These are phyloP conservation scores for Nigrograna mackinnonii DNA, from an alignment of 2,329 filamentous ascomycete genomes.

Conservation along the genomic window DNA sequence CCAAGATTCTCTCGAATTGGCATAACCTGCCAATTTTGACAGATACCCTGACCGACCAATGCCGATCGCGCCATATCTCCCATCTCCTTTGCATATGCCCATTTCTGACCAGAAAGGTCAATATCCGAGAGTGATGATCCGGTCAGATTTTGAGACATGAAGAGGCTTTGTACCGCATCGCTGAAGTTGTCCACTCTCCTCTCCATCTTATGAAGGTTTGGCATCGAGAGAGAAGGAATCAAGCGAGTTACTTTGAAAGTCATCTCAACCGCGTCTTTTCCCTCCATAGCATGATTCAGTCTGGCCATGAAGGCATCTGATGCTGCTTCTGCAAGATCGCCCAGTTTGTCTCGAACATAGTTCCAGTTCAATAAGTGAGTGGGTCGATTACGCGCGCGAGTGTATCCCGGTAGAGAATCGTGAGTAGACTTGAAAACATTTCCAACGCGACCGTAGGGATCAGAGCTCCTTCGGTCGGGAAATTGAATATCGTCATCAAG, in stretches of 20 bases:
- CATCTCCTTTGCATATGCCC: slow-evolving; percentile 11
- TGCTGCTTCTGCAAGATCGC: slow-evolving; percentile 2
- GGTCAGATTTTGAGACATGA: slow-evolving; percentile 1
- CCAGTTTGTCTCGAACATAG: slow-evolving; percentile 1
- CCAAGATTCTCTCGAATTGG: not conserved
- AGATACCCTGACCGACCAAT: slow-evolving; percentile 12
- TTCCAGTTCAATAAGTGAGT: too few species aligned
- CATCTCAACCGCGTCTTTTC: slow-evolving; percentile 16
- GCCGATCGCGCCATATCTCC: slow-evolving; percentile 6
- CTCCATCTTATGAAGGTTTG: slow-evolving; percentile 3
- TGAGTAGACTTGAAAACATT: too few species aligned
- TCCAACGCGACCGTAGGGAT: too few species aligned
- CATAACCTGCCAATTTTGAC: slow-evolving; percentile 8
- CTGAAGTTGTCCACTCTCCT: slow-evolving; percentile 5
- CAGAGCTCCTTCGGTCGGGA: too few species aligned
- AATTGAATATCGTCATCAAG: too few species aligned
- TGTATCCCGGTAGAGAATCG: too few species aligned
- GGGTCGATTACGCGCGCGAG: too few species aligned
- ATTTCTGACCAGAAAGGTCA: slow-evolving; percentile 1
- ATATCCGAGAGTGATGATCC: too few species aligned
- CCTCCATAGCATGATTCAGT: slow-evolving; percentile 16
- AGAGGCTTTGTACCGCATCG: slow-evolving; percentile 8
- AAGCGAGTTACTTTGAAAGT: slow-evolving; percentile 3
- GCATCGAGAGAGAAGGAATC: slow-evolving; percentile 10
- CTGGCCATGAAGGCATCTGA: slow-evolving; percentile 1